Percentiles rank a stretch among this genome's conserved stretches.
Conservation (phyloP, 192 early-diverging fungal species). For the Backusella parvicylindrica region DNA sequence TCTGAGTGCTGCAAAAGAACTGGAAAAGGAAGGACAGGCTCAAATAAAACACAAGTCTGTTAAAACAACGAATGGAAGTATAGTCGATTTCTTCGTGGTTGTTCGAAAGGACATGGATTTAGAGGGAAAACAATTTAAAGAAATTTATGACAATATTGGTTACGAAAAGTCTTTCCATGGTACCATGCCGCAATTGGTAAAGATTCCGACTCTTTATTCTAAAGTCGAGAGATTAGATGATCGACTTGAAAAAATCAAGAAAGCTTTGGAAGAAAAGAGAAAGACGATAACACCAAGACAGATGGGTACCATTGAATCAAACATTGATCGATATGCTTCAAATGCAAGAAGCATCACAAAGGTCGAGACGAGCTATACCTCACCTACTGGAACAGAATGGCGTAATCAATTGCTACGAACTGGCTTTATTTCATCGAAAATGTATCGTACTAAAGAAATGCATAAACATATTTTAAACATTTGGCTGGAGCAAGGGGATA, state of each 20-base stretch:
- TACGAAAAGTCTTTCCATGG: neutral
- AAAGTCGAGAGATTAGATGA: neutral
- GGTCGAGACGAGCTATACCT: neutral
- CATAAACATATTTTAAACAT: neutral
- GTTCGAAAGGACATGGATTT: neutral
- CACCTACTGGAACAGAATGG: neutral
- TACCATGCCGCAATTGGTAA: neutral
- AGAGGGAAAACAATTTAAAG: neutral
- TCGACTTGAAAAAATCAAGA: neutral
- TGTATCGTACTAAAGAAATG: neutral
- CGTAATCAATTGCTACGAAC: neutral
- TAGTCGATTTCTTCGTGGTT: neutral
- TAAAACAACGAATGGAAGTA: neutral
- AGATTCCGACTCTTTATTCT: neutral
- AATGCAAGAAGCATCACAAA: neutral
- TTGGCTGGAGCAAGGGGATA: neutral
- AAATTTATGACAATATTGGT: neutral
- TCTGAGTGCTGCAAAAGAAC: neutral
- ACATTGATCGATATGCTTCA: neutral
- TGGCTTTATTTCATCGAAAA: neutral
- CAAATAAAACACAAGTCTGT: neutral
- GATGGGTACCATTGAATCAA: neutral
- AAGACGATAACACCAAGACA: neutral
- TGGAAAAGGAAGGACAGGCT: neutral
- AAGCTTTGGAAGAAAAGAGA: neutral